Conservation (phyloP, 2,329 filamentous ascomycete genomes). For the Byssoonygena ceratinophila region DNA sequence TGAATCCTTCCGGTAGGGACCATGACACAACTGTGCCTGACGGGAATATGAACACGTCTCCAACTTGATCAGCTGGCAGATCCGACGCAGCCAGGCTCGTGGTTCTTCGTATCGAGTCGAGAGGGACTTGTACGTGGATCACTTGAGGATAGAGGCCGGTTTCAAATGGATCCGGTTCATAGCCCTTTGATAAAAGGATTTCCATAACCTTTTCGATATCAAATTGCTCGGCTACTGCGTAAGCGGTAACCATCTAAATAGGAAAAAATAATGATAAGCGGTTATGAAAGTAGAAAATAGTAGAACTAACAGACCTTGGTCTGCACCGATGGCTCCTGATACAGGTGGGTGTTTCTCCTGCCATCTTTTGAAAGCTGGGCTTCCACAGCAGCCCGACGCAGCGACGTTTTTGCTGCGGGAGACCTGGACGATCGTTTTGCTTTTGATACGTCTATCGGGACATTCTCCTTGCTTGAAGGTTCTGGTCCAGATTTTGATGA, state of each 20-base stretch:
- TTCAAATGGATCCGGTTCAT: conserved; percentile 51
- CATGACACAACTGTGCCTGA: conserved; percentile 89
- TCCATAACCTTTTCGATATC: conserved; percentile 48
- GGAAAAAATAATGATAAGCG: conserved; percentile 7
- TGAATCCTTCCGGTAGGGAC: conserved; percentile 68
- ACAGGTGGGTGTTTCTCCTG: conserved; percentile 37
- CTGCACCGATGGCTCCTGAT: conserved; percentile 28
- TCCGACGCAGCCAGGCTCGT: conserved; percentile 33
- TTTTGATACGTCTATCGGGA: conserved; percentile 17
- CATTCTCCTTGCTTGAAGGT: neutral
- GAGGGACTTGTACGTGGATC: conserved; percentile 47
- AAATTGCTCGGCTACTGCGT: conserved; percentile 58
- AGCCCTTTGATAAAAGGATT: conserved; percentile 49
- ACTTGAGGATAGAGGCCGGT: conserved; percentile 57
- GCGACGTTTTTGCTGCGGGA: conserved; percentile 56
- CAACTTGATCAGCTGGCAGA: conserved; percentile 42
- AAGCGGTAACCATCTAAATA: conserved; percentile 51
- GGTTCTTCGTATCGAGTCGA: conserved; percentile 37
- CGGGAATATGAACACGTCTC: conserved; percentile 91
- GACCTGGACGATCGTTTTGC: conserved; percentile 40
- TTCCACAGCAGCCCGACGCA: conserved; percentile 76
- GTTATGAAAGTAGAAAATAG: neutral
- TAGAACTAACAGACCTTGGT: conserved; percentile 26
- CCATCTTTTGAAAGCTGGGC: conserved; percentile 55
- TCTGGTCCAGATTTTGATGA: neutral